These are phyloP conservation scores for Hygrophorus pudorinus DNA, from an alignment of 768 basidiomycete species.

Conservation along the genomic window DNA sequence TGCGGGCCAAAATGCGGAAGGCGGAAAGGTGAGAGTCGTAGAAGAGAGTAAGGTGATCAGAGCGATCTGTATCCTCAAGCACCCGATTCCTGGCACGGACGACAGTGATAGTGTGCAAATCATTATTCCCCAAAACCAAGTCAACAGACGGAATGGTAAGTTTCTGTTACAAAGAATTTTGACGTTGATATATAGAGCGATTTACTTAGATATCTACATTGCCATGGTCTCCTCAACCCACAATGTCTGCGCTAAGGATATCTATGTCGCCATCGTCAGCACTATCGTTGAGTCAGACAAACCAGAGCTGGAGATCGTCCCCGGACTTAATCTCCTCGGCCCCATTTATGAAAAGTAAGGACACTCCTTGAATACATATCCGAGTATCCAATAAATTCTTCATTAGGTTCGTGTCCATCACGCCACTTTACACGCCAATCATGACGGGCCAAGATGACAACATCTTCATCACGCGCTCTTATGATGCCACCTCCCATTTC, in stretches of 20 bases:
- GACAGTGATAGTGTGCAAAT: constrained; percentile 93
- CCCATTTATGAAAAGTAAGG: constrained; percentile 88
- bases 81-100: constrained; percentile 96
- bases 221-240: constrained; percentile 96
- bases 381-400: constrained; percentile 3
- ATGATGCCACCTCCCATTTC: constrained; percentile 98
- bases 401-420: constrained; percentile 79
- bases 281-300: constrained; percentile 93
- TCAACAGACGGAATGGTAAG: constrained; percentile 83
- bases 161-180: constrained; percentile 4
- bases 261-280: constrained; percentile 96
- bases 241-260: constrained; percentile 92
- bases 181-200: constrained; percentile 3
- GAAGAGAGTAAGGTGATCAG: constrained; percentile 93
- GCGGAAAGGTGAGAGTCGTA: constrained; percentile 77
- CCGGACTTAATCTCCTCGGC: constrained; percentile 86
- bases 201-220: constrained; percentile 84
- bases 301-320: constrained; percentile 88
- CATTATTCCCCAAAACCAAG: constrained; percentile 98
- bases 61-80: constrained; percentile 96
- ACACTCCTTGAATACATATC: neutral
- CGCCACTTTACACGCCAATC: constrained; percentile 84
- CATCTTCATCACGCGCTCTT: constrained; percentile 95
- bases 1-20: constrained; percentile 50
- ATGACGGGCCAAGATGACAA: constrained; percentile 73